A percentile compares a stretch with the other conserved stretches of the same genome.
Conservation (phyloP, 768 basidiomycete genomes). For the Filobasidium wieringae region DNA sequence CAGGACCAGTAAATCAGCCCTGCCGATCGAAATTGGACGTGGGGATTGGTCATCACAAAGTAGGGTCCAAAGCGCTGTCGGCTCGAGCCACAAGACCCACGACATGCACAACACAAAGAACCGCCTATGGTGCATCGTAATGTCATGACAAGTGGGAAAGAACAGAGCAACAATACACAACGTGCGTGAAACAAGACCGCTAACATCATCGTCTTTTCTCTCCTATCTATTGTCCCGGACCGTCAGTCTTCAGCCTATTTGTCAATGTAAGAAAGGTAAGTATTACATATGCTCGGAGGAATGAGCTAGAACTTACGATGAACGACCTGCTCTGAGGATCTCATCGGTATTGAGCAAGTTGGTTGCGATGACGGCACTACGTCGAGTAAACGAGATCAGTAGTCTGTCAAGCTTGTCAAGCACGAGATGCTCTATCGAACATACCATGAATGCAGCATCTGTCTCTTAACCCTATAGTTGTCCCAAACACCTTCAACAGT, state of each 20-base stretch:
- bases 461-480: slow-evolving; percentile 95
- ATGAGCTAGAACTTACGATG: slow-evolving; percentile 18
- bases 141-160: not conserved
- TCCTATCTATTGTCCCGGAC: not conserved
- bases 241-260: not conserved
- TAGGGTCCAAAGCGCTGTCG: too few relatives aligned
- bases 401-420: not conserved
- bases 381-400: not conserved
- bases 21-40: too few relatives aligned
- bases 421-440: slow-evolving; percentile 26
- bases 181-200: not conserved
- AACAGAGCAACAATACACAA: not conserved
- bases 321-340: slow-evolving; percentile 50
- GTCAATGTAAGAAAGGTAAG: not conserved
- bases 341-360: slow-evolving; percentile 93
- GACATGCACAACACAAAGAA: too few relatives aligned
- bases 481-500: slow-evolving; percentile 96
- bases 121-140: not conserved
- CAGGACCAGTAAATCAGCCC: too few relatives aligned
- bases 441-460: slow-evolving; percentile 95
- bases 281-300: not conserved
- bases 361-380: slow-evolving; percentile 59
- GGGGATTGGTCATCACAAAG: too few relatives aligned
- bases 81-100: too few relatives aligned
- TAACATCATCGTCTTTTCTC: not conserved